Evolutionary conservation across 106 monocot genomes (phyloP), one percentile per base, ranked within the genome.

Genomic region (Chionographis japonica): DNA sequence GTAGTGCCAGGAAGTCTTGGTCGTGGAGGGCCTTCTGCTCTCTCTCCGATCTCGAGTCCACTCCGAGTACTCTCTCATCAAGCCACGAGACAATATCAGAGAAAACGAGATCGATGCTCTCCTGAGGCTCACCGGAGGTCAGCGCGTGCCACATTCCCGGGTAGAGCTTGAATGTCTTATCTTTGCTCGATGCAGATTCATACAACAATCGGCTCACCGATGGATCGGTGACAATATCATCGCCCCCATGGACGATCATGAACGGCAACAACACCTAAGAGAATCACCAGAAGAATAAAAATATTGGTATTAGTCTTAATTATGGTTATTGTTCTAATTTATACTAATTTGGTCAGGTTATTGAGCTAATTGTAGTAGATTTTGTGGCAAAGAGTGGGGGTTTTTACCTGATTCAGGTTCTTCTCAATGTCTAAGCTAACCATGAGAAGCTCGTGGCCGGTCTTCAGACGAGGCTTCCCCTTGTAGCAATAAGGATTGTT

Each of bases 91-190:
- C 50, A 35, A 91, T 81, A 59, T 91, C 86, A 1, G 73, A 64
- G 71, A 91, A 91, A 6, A 87, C 90, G 46, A 73, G 70, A 37
- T 91, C 59, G 54, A 86, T 77, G 74, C 79, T 91, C 73, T 84
- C 86, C 6, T 66, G 72, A 2, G 83, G 74, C 64, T 91, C 86
- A 17, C 75, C 90, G 50, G 77, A 84, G 41, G 85, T 92, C n/a
- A 92, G 69, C 0, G 82, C 91, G 61, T 88, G 91, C 87, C 91
- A 92, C 91, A 92, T 92, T 27, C 78, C 85, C 0, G 84, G 85
- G 40, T 88, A 92, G 2, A 92, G 74, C 71, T 88, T 92, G 36
- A 85, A 69, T 6, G 79, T 87, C 64, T 85, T 92, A 61, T 92
- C 88, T 0, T 53, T 54, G 71, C 82, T 88, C 8, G 76, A 55